Base-by-base conservation (phyloP, 495 filamentous ascomycete species). In the Stereocaulon alpinum region DNA sequence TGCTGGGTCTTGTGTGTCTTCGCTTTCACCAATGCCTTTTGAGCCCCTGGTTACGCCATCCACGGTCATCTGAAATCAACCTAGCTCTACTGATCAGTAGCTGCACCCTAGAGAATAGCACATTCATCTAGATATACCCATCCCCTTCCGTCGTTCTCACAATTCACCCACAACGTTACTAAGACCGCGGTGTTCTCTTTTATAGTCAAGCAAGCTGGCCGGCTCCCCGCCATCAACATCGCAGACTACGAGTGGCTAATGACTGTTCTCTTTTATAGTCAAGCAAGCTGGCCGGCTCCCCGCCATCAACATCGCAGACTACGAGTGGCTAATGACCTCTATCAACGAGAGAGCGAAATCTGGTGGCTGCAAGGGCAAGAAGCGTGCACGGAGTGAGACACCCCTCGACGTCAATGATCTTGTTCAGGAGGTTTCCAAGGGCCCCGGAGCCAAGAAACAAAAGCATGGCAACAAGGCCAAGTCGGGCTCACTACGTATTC, bases 161-260 rank as follows among this genome's bases (percentile, higher is more conserved):
- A 10, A 2, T 41, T 27, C 34, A 59, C 10, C 11, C 14, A 18
- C 22, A 20, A 54, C 22, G 22, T 20, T 9, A 20, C 52, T 55
- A 55, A 55, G 32, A 34, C 51, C 17, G n/a, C 6, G 37, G 32
- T 42, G 34, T 20, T 44, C 24, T 44, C 32, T 20, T 10, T 44
- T 1, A 52, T 15, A 76, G 82, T 83, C 61, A 67, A 73, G 55
- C 71, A 79, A 65, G 80, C 82, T 15, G 61, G 54, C 50, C 67
- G 75, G 18, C 61, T 71, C 0, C 61, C 73, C 15, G 70, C 65
- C 14, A 76, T 85, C 27, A 75, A 74, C 9, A 75, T 90, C 56
- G 82, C 89, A 37, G 74, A 72, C 6, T 56, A 87, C 5, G 68
- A 81, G 7, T 90, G 86, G 86, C 75, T 89, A 15, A 55, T 77